Evolutionary conservation across 495 filamentous ascomycete species (phyloP).

Genomic region (Penicillium angulare): DNA sequence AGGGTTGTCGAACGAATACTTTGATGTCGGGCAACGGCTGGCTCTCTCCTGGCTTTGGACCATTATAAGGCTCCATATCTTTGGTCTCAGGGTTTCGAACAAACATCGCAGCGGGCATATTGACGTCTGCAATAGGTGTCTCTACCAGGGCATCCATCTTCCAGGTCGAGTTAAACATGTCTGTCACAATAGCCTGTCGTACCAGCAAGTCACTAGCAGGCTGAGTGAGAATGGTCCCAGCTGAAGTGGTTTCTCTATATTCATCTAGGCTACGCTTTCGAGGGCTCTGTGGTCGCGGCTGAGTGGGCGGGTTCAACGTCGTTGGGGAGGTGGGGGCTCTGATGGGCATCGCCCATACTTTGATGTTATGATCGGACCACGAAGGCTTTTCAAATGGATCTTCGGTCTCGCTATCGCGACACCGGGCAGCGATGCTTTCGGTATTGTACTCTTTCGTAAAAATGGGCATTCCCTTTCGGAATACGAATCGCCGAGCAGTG

Average conservation of each 20-base stretch:
- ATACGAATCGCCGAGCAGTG: slow-evolving; percentile 82
- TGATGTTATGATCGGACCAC: slow-evolving; percentile 71
- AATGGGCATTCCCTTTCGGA: slow-evolving; percentile 76
- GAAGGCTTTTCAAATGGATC: slow-evolving; percentile 56
- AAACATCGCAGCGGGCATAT: slow-evolving; percentile 67
- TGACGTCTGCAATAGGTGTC: slow-evolving; percentile 61
- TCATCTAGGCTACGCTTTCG: slow-evolving; percentile 66
- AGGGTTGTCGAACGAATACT: slow-evolving; percentile 75
- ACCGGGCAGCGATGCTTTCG: slow-evolving; percentile 30
- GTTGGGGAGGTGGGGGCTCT: slow-evolving; percentile 21
- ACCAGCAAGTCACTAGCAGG: slow-evolving; percentile 46
- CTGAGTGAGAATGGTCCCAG: slow-evolving; percentile 13
- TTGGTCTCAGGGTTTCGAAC: slow-evolving; percentile 63
- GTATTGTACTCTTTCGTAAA: slow-evolving; percentile 60
- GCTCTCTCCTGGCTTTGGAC: slow-evolving; percentile 56
- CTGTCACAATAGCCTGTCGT: slow-evolving; percentile 58
- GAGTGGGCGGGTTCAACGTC: not conserved
- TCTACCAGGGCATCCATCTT: slow-evolving; percentile 65
- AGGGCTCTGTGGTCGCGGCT: slow-evolving; percentile 29
- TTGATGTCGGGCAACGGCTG: slow-evolving; percentile 59
- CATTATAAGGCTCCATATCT: slow-evolving; percentile 62
- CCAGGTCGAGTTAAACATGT: slow-evolving; percentile 86
- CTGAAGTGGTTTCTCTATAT: slow-evolving; percentile 35
- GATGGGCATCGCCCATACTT: slow-evolving; percentile 77
- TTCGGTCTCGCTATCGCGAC: slow-evolving; percentile 11